Conservation (phyloP, 1,284 basidiomycete genomes). For the Ceratorhiza oryzae-sativae region DNA sequence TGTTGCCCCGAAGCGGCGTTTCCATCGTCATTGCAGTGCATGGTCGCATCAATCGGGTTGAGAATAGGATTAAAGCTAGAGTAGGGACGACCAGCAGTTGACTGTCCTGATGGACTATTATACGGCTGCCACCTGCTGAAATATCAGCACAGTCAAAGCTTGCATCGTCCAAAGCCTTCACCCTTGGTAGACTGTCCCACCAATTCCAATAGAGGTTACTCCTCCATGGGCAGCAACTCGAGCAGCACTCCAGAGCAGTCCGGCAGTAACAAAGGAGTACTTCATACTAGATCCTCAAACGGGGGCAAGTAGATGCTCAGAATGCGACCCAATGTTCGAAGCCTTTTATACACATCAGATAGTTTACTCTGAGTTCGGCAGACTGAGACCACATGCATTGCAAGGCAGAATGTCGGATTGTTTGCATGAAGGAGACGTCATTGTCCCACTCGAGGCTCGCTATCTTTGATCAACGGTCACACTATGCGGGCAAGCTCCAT, state of each 20-base stretch:
- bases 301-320: background rate
- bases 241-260: background rate
- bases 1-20: background rate
- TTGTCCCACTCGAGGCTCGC: background rate
- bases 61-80: conserved; percentile 41
- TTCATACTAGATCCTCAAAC: background rate
- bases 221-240: conserved; percentile 23
- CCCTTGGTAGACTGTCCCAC: conserved; percentile 11
- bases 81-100: conserved; percentile 41
- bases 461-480: background rate
- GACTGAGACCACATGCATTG: background rate
- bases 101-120: conserved; percentile 27
- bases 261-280: background rate
- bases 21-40: conserved; percentile 40
- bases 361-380: background rate
- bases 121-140: conserved; percentile 35
- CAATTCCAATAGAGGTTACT: conserved; percentile 14
- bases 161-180: background rate
- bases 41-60: conserved; percentile 34
- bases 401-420: conserved; percentile 32
- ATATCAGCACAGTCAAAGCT: background rate
- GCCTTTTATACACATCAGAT: background rate
- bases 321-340: background rate
- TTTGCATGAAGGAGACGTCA: background rate
- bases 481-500: background rate